phyloP scores from a whole-genome alignment of 2,329 filamentous ascomycete genomes.

The Bipolaris bicolor region DNA sequence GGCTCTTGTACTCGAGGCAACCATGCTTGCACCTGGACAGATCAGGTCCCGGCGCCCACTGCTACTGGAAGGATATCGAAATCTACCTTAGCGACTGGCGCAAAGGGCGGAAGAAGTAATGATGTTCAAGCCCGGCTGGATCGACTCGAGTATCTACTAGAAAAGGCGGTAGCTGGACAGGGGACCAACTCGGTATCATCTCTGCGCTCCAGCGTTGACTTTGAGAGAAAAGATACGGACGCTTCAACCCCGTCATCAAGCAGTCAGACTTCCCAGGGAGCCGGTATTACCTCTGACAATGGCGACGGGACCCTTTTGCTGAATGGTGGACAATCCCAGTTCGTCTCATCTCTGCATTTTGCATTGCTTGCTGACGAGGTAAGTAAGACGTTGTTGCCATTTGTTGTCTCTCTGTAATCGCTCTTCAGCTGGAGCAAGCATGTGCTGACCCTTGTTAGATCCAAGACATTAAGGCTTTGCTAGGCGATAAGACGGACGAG shows the following conservation, averaged over 20 bases:
- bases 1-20: constrained; percentile 47
- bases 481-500: constrained; percentile 43
- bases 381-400: constrained; percentile 11
- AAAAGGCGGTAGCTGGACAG: constrained; percentile 41
- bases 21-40: constrained; percentile 47
- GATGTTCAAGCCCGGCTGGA: constrained; percentile 48
- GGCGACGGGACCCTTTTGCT: constrained; percentile 46
- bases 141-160: constrained; percentile 45
- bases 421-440: neutral
- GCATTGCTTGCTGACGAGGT: constrained; percentile 50
- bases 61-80: constrained; percentile 37
- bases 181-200: constrained; percentile 18
- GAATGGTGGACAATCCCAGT: constrained; percentile 48
- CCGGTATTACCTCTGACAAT: constrained; percentile 46
- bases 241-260: constrained; percentile 39
- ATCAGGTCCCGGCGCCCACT: constrained; percentile 30
- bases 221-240: constrained; percentile 31
- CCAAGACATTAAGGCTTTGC: constrained; percentile 48
- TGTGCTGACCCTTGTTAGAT: constrained; percentile 30
- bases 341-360: constrained; percentile 50
- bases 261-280: constrained; percentile 42
- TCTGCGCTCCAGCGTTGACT: constrained; percentile 26
- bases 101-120: constrained; percentile 33
- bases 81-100: constrained; percentile 17
- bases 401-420: neutral